Evolutionary conservation across 2,329 filamentous ascomycete species (phyloP).

Genomic region (Penicillium digitatum): DNA sequence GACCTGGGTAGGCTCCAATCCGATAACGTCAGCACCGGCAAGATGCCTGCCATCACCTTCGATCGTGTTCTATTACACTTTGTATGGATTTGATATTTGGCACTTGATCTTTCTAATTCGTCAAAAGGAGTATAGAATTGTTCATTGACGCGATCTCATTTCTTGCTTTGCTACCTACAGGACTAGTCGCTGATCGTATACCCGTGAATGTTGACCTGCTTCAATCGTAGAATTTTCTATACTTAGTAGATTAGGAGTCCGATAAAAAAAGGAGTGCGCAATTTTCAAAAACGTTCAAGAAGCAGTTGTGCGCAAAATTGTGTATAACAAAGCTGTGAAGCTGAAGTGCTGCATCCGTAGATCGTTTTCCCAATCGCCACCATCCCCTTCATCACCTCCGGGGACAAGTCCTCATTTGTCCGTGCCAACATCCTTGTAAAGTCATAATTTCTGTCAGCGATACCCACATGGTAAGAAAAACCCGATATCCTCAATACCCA

Average conservation of each 20-base stretch:
- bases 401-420: neutral
- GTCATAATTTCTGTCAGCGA: neutral
- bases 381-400: conserved; percentile 1
- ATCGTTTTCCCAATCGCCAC: neutral
- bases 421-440: neutral
- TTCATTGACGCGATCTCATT: neutral
- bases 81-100: neutral
- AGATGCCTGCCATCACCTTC: conserved; percentile 14
- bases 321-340: neutral
- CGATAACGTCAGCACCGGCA: conserved; percentile 28
- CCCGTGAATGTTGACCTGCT: no score
- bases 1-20: conserved; percentile 17
- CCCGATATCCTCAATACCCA: neutral
- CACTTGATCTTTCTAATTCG: neutral
- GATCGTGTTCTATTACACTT: conserved; percentile 16
- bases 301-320: neutral
- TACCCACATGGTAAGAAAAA: conserved; percentile 2
- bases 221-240: neutral
- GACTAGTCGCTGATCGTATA: no score
- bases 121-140: neutral
- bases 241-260: neutral
- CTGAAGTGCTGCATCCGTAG: neutral
- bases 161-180: neutral
- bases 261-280: no score
- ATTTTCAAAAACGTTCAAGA: neutral